These are phyloP conservation scores for Globisporangium spiculum DNA, from an alignment of 352 stramenopile species.

Conservation along the genomic window DNA sequence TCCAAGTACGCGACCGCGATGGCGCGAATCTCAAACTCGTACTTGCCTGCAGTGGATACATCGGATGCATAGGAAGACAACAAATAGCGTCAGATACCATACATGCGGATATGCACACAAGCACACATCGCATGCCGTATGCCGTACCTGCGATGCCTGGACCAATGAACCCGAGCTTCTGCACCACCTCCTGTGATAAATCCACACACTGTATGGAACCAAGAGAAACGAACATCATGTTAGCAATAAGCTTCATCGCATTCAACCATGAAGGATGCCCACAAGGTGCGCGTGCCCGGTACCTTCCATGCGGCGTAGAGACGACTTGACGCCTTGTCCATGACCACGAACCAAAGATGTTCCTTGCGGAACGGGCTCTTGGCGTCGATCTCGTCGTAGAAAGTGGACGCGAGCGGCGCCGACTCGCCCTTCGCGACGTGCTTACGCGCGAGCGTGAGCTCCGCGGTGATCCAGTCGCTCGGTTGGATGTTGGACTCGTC, in stretches of 20 bases:
- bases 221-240: background rate
- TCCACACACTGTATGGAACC: conserved; percentile 37
- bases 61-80: background rate
- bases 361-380: conserved; percentile 72
- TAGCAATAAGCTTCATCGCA: background rate
- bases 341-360: conserved; percentile 66
- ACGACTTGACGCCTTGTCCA: conserved; percentile 53
- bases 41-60: conserved; percentile 37
- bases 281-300: background rate
- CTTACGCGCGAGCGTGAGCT: conserved; percentile 46
- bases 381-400: conserved; percentile 71
- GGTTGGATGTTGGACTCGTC: conserved; percentile 71
- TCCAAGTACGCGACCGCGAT: conserved; percentile 63
- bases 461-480: conserved; percentile 75
- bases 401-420: conserved; percentile 54
- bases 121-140: background rate
- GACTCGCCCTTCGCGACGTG: conserved; percentile 39
- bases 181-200: conserved; percentile 41
- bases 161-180: conserved; percentile 63
- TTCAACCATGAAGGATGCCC: background rate
- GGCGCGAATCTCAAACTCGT: conserved; percentile 76
- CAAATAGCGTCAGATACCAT: background rate
- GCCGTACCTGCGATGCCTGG: conserved; percentile 48
- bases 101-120: background rate
- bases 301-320: conserved; percentile 75